Evolutionary conservation across 192 early-diverging fungal species (phyloP), one percentile per base, ranked within the genome.

Genomic region (Paraglomus brasilianum): DNA sequence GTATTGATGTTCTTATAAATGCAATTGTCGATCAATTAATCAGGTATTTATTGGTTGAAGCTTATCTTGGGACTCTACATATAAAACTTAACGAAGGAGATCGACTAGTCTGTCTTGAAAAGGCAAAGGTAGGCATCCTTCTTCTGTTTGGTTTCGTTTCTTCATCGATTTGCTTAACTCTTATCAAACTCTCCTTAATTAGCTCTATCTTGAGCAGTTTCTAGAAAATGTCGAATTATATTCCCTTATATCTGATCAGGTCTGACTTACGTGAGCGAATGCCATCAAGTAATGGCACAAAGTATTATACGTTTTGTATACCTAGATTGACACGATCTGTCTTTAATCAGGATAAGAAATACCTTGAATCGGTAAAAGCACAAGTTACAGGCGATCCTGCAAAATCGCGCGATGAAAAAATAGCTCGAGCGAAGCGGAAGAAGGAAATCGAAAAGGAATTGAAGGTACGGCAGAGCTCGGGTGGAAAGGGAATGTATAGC

Each of bases 391-490:
- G 72, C 50, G 78, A 88, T 75, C 63, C 82, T 50, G 81, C 85
- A 63, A 77, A 78, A 62, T 70, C 77, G 73, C 75, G 91, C 71
- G 71, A 83, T 69, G 87, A 81, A 49, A 92, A 95, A 71, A 90
- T 93, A 75, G 87, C 81, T 0, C 80, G 90, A 1, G 89, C 84
- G 62, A 89, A 91, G 58, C 80, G 91, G 30, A 56, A 21, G 36
- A 56, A 24, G 17, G 53, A 10, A 11, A 17, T 6, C 8, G 94
- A 96, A 72, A 88, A 91, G 72, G 85, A 82, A 21, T 72, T 84
- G n/a, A 85, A 83, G 69, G 75, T 80, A 40, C 79, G 80, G 53
- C 78, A 41, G 75, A 84, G 40, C 75, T 78, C n/a, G n/a, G n/a
- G n/a, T n/a, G n/a, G 41, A 17, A 22, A 17, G 0, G 40, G 1